Evolutionary conservation across 768 basidiomycete genomes (phyloP), one percentile per base, ranked within the genome.

Genomic region (Termitomyces eurrhizus): DNA sequence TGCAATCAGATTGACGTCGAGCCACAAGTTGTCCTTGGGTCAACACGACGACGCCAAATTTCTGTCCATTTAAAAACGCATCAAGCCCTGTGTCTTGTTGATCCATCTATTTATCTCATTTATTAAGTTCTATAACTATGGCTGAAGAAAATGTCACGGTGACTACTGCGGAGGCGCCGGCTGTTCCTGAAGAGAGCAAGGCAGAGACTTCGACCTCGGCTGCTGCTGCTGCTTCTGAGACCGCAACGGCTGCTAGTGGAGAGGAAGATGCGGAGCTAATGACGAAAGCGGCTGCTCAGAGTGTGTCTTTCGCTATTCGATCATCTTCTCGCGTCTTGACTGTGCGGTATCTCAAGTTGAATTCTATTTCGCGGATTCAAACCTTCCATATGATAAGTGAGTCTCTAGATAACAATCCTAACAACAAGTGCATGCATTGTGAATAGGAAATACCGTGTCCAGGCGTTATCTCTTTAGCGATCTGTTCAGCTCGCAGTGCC

Each of bases 321-420:
- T 32, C 37, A 39, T 41, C 26, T 7, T 44, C 18, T 57, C 41
- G 11, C 18, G 14, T 4, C 35, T 45, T 60, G 45, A 50, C 24
- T 21, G 8, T 37, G 33, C 6, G 29, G 45, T 39, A 36, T 6
- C 45, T 42, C 7, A 58, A 97, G 95, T 96, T 68, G 92, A 95
- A 71, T 98, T 97, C 74, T 97, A 98, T 79, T 95, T 98, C 75
- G 91, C 91, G 55, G 94, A 96, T 74, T 83, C 93, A n/a, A 97
- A 98, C 74, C 83, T 98, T 56, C 95, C 95, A 1, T 94, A 84
- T 64, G 92, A 94, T 80, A 90, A 86, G 89, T 89, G 67, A 32
- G 80, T 60, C n/a, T 6, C 29, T 37, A 16, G n/a, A 29, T 4
- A 32, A 50, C 14, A 2, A 12, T 13, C 35, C 35, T 12, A 1